These are phyloP conservation scores for Salix suchowensis DNA, from an alignment of 345 rosid genomes.

Conservation along the genomic window DNA sequence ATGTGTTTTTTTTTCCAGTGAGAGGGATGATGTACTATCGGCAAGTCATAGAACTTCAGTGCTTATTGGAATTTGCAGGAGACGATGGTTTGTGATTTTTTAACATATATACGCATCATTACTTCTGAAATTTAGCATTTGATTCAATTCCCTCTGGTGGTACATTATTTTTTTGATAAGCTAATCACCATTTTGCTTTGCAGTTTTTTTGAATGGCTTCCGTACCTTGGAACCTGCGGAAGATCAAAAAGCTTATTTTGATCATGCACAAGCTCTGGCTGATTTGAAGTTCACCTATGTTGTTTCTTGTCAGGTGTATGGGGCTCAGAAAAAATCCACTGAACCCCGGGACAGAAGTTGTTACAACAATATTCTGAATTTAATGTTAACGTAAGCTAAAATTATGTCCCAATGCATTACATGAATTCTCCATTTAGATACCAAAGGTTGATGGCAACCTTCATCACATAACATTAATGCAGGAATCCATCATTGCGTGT, in stretches of 20 bases:
- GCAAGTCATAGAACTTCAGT: constrained; percentile 73
- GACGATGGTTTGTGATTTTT: constrained; percentile 51
- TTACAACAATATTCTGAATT: constrained; percentile 71
- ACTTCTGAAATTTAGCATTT: constrained; percentile 5
- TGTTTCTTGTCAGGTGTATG: constrained; percentile 94
- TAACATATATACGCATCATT: background rate
- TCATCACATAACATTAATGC: constrained; percentile 13
- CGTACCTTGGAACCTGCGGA: constrained; percentile 13
- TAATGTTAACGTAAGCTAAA: constrained; percentile 76
- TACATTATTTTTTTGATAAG: constrained; percentile 5
- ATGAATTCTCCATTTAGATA: constrained; percentile 1
- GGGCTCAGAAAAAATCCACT: constrained; percentile 69
- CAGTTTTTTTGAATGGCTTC: constrained; percentile 40
- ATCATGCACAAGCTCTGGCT: constrained; percentile 61
- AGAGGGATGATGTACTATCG: constrained; percentile 98
- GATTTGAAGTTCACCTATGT: constrained; percentile 92
- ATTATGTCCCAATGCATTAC: background rate
- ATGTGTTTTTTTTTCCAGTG: constrained; percentile 39
- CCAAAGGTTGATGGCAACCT: constrained; percentile 6
- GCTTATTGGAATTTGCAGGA: constrained; percentile 55
- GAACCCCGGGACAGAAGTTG: constrained; percentile 52
- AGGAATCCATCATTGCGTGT: constrained; percentile 93
- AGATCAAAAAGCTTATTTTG: constrained; percentile 20
- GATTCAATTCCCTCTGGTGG: background rate
- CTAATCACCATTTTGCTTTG: constrained; percentile 20